A percentile compares a stretch with the other conserved stretches of the same genome.
Conservation (phyloP, 2,329 filamentous ascomycete genomes). For the Penicillium sp. region DNA sequence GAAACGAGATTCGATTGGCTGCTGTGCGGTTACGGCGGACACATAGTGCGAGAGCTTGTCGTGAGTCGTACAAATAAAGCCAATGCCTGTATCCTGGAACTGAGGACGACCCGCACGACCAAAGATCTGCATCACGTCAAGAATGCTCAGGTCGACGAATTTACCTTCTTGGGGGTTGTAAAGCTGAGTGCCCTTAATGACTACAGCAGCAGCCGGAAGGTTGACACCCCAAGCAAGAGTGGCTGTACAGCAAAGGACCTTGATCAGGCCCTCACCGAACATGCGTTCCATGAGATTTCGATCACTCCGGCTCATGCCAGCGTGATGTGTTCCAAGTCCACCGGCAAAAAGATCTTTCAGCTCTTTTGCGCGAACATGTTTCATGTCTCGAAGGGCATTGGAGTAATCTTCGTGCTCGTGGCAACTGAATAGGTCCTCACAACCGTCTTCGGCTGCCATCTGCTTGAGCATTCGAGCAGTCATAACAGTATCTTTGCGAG, state of each 20-base stretch:
- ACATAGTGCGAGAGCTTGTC: conserved; percentile 91
- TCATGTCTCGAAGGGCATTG: conserved; percentile 77
- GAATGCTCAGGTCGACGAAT: conserved; percentile 91
- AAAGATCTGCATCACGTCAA: conserved; percentile 97
- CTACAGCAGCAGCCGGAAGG: conserved; percentile 88
- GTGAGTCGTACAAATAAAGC: conserved; percentile 96
- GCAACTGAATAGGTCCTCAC: conserved; percentile 80
- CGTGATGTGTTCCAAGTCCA: conserved; percentile 92
- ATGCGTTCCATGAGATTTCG: conserved; percentile 93
- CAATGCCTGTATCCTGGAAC: conserved; percentile 95
- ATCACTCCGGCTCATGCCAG: conserved; percentile 92
- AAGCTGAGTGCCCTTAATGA: conserved; percentile 97
- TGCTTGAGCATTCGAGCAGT: conserved; percentile 84
- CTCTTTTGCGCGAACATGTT: conserved; percentile 78
- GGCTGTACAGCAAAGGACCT: conserved; percentile 96
- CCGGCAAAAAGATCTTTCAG: conserved; percentile 85
- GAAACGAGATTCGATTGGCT: conserved; percentile 96
- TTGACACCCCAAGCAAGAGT: conserved; percentile 99
- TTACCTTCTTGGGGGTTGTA: conserved; percentile 97
- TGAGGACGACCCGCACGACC: conserved; percentile 96
- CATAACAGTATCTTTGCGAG: conserved; percentile 85
- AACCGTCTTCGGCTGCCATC: conserved; percentile 78
- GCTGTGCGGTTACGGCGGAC: conserved; percentile 87
- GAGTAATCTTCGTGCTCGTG: conserved; percentile 75
- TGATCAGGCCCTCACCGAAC: conserved; percentile 88